Evolutionary conservation across 768 basidiomycete genomes (phyloP), one percentile per base, ranked within the genome.

Genomic region (Mrakia blollopis): DNA sequence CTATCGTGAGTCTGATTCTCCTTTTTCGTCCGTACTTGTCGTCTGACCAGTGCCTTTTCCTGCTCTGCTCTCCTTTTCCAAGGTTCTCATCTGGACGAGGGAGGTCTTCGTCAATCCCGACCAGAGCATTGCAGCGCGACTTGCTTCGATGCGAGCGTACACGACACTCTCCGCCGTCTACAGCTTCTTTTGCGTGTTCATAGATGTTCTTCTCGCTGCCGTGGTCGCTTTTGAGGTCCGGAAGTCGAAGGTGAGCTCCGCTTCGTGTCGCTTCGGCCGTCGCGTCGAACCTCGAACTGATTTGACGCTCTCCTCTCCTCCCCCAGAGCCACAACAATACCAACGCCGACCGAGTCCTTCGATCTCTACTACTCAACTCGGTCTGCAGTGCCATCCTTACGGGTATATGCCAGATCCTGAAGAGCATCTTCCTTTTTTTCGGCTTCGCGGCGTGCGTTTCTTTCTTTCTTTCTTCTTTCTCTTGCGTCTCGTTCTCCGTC

Each of bases 11-110:
- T 13, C 44, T 44, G 39, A 41, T 11, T 41, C 39, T 41, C 39
- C n/a, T n/a, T n/a, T n/a, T n/a, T n/a, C n/a, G n/a, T n/a, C n/a
- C n/a, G n/a, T n/a, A n/a, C n/a, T n/a, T n/a, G n/a, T n/a, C n/a
- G n/a, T n/a, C n/a, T n/a, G n/a, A n/a, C n/a, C n/a, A n/a, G n/a
- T 41, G 39, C 39, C 6, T 44, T 44, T 44, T 14, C 44, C 44
- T 11, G 7, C 44, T 11, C 44, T 44, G 10, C 6, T 5, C 39
- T 67, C 4, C 37, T 2, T 39, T 35, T 35, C 39, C 65, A 68
- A n/a, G 65, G 65, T 39, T 44, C 35, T 68, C 65, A 39, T 68
- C 32, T 68, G 65, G 65, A 39, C 35, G 37, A n/a, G 39, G 10
- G 25, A 35, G 9, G 63, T 65, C 65, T 37, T 37, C 10, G 37